Evolutionary conservation across 768 basidiomycete genomes (phyloP), one percentile per base, ranked within the genome.

Genomic region (Cantharellus anzutake): DNA sequence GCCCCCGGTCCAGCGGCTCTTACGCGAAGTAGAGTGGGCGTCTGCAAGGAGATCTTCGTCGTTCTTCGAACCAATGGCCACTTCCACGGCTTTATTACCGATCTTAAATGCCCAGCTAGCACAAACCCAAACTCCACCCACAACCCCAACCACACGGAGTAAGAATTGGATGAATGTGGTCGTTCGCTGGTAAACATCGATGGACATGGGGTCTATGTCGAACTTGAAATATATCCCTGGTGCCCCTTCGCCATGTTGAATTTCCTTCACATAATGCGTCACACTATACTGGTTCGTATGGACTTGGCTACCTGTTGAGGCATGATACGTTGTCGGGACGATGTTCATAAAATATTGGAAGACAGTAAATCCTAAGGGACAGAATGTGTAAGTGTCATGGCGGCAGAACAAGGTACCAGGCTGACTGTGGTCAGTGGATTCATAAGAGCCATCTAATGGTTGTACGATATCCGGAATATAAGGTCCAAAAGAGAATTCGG

Each of bases 221-320:
- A 90, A 97, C 71, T 97, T 96, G 83, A 97, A 96, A 76, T 94
- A 97, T 68, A 98, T 94, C 14, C 88, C 93, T 0, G 94, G 94
- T 0, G 89, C 83, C 4, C 86, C 88, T 14, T 74, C 72, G 63
- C 86, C 80, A 67, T 88, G 85, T 20, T 80, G 73, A 2, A 96
- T 73, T 16, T 78, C 75, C 39, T 87, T 81, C 1, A 79, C 81
- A 65, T 97, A 94, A 71, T 96, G 90, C 0, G 90, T 97, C 3
- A 97, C 94, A 52, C 87, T 88, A 72, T 98, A 97, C 70, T 94
- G 88, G 67, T 86, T 78, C 2, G 88, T 91, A 44, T 77, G 68
- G 2, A 90, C 70, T 3, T 85, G 83, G 0, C 60, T 41, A 7
- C 78, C 73, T 39, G 84, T 81, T 4, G 86, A 81, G 0, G 84